Conservation (phyloP, 2,329 filamentous ascomycete species). For the Fusarium albosuccineum region DNA sequence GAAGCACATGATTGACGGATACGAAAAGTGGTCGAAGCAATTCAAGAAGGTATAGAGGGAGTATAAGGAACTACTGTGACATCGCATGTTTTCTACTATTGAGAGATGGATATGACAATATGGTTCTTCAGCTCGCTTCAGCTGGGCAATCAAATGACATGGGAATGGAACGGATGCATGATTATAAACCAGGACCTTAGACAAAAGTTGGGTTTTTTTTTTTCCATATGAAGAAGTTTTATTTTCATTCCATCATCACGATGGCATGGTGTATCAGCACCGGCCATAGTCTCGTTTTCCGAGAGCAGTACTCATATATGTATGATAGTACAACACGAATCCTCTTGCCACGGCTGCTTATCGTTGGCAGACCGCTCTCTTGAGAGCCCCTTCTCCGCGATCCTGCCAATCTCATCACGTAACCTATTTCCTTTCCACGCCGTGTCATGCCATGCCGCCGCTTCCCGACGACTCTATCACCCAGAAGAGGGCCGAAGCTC, state of each 20-base stretch:
- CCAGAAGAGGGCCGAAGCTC: conserved; percentile 35
- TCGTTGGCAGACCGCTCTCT: conserved; percentile 28
- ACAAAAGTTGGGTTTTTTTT: conserved; percentile 25
- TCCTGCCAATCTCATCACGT: conserved; percentile 44
- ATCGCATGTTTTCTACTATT: background rate
- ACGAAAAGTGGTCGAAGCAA: conserved; percentile 67
- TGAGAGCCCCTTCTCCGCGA: conserved; percentile 8
- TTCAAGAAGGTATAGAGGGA: conserved; percentile 47
- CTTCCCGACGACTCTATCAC: conserved; percentile 41
- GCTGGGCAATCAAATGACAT: background rate
- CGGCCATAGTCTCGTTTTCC: conserved; percentile 23
- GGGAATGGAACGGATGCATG: background rate
- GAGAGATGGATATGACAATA: background rate
- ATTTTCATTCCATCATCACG: conserved; percentile 37
- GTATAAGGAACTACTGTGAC: background rate
- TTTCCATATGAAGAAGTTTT: conserved; percentile 16
- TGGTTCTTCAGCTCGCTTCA: background rate
- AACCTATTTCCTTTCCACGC: conserved; percentile 5
- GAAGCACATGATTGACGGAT: conserved; percentile 67
- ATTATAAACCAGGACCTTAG: conserved; percentile 1
- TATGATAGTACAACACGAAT: conserved; percentile 41
- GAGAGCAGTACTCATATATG: conserved; percentile 37
- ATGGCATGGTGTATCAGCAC: conserved; percentile 17
- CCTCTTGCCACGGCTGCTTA: conserved; percentile 13
- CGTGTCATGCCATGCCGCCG: conserved; percentile 29